Conservation (phyloP, 169 alveolate genomes). For the Plasmodium knowlesi region DNA sequence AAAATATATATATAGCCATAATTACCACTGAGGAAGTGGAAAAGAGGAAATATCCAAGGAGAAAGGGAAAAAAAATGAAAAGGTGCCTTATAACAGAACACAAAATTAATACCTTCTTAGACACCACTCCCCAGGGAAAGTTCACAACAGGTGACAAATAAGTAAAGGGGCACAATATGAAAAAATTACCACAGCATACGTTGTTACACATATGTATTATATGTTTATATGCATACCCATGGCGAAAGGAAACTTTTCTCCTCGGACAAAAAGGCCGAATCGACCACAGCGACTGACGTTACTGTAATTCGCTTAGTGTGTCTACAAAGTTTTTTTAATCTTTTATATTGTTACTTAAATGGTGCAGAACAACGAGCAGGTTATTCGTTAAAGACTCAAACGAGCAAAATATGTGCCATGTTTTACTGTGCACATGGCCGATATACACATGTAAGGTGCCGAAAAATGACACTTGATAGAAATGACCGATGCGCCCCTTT, state of each 20-base stretch:
- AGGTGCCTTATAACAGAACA: background rate
- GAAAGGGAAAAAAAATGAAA: conserved; percentile 3
- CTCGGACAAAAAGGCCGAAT: background rate
- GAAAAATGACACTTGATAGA: background rate
- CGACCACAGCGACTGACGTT: background rate
- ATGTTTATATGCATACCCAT: background rate
- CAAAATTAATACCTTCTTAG: background rate
- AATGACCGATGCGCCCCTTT: background rate
- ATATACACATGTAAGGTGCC: background rate
- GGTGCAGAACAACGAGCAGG: background rate
- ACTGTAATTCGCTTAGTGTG: background rate
- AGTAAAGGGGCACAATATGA: background rate
- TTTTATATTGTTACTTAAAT: background rate
- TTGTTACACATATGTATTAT: background rate
- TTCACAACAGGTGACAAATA: background rate
- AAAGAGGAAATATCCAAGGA: background rate
- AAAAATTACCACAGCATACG: background rate
- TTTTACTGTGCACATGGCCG: background rate
- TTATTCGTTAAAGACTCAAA: background rate
- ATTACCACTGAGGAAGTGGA: background rate
- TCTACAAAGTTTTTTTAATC: background rate
- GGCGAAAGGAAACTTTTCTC: background rate
- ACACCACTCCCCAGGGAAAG: background rate
- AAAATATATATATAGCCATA: conserved; percentile 1
- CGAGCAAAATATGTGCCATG: background rate